Base-by-base conservation (phyloP, 768 basidiomycete genomes). In the Amanita pallidorosea region DNA sequence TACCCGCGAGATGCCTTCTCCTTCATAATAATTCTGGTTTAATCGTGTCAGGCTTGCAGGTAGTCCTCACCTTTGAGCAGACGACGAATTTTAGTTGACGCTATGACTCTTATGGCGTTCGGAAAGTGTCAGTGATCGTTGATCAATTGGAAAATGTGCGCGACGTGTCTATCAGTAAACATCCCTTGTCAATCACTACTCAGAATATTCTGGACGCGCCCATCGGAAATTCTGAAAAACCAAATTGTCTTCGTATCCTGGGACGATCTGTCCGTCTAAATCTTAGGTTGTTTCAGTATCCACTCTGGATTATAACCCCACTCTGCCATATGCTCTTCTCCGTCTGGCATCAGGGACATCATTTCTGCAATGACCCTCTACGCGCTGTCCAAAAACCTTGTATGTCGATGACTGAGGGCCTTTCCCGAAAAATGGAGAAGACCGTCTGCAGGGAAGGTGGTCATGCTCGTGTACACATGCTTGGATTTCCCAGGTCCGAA, bases 391-490 rank as follows among this genome's bases (percentile, higher is more conserved):
- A 61, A 47, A 15, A 58, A 11, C 60, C 60, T 5, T 48, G 58
- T 65, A 42, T 69, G 68, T 36, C 64, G 64, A 17, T 60, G 58
- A 38, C 62, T 64, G 9, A 62, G 59, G 12, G 67, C 67, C 34
- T 70, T 69, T 2, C 69, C 69, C 17, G 69, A 67, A 45, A 70
- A 67, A 55, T 66, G 63, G 33, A 70, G 47, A 17, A 49, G 49
- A 13, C 49, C 44, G 12, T 55, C 51, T 7, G 57, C 54, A 11
- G 53, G 61, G 8, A 61, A 56, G 27, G 44, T 43, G 29, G 58
- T 57, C 27, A 62, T 45, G 37, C 61, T 35, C 35, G 56, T 31
- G 51, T 64, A 60, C 44, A 59, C 53, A 42, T 61, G 27, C 25
- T 55, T 55, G 55, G 68, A 70, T 50, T 70, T 65, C 8, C 65